Base-by-base conservation (phyloP, 805 yeast species). In the Starmerella bombi region DNA sequence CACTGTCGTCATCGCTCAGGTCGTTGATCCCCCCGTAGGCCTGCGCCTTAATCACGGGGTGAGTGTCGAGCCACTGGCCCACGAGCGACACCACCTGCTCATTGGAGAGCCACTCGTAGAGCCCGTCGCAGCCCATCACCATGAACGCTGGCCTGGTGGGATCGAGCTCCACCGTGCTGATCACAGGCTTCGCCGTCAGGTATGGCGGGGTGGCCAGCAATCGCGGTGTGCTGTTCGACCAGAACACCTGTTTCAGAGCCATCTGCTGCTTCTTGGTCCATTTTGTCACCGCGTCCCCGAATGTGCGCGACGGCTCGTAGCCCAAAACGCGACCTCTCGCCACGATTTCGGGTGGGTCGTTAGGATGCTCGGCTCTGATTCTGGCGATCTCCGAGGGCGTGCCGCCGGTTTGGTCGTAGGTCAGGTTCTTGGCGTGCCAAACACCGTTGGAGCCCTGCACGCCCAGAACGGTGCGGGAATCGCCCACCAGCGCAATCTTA, bases 221-320 rank as follows among this genome's bases (percentile, higher is more conserved):
- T 31, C 64, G 65, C 17, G 78, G 70, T 6, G 62, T 50, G 41
- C 70, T 62, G 57, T 88, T 72, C 30, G 93, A 88, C 57, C 86
- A 86, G 49, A 83, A 77, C 50, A 74, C 76, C 44, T 77, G 68
- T 51, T 80, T 77, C 17, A 80, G 66, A 44, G 68, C 62, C 31
- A 76, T 77, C 52, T 91, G 95, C 41, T 83, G 70, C 15, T 75
- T 72, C 16, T 63, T 61, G 17, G 84, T 74, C 66, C 93, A 70
- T 57, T 88, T 88, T 57, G 84, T 86, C 46, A 94, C 71, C 42
- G 94, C 93, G 60, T 88, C 98, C 32, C 98, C 98, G 66, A 88
- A 91, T 0, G 96, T 94, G 54, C 98, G 67, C 0, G 94, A 74
- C 10, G 98, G 98, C 58, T 91, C 95, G 12, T 86, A 76, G 0